Evolutionary conservation across 805 yeast species (phyloP), one percentile per base, ranked within the genome.

Genomic region (Ogataea paradorogensis): DNA sequence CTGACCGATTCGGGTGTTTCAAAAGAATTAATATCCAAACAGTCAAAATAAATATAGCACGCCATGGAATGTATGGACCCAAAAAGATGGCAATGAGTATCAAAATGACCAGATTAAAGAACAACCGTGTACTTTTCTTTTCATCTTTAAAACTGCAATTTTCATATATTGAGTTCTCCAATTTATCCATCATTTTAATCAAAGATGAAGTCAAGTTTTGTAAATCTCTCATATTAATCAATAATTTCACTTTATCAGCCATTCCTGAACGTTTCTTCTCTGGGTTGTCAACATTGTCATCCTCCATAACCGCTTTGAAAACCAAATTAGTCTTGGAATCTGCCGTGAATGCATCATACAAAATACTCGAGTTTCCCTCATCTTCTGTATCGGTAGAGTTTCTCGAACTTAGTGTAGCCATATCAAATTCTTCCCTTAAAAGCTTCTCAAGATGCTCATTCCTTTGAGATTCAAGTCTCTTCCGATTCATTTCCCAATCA

Each of bases 121-220:
- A 74, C n/a, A 84, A 53, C 5, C 77, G 65, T 0, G 93, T 82
- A 0, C 93, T 76, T 18, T 69, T 60, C 32, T 75, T 68, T 50
- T 86, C 95, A 56, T 86, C 84, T 47, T 69, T 71, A 55, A 87
- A 87, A 8, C 83, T 83, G 21, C 84, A 84, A 5, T 82, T 70
- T 9, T 81, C 83, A 50, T 69, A 73, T 51, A 80, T 66, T 39
- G 79, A 71, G 25, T 63, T 63, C 42, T 84, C 88, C 7, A 74
- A 59, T 13, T 64, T 59, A 15, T 80, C 80, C 36, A 77, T 62
- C 0, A 69, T 54, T 11, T 67, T 62, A 18, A 85, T 67, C 7
- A 82, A 42, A 38, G 74, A 75, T 0, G 82, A 66, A 13, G 86
- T 75, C 25, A 78, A 60, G 45, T 78, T 77, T 57, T 87, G 95